These are phyloP conservation scores for Corchorus capsularis DNA, from an alignment of 345 rosid genomes.

Conservation along the genomic window DNA sequence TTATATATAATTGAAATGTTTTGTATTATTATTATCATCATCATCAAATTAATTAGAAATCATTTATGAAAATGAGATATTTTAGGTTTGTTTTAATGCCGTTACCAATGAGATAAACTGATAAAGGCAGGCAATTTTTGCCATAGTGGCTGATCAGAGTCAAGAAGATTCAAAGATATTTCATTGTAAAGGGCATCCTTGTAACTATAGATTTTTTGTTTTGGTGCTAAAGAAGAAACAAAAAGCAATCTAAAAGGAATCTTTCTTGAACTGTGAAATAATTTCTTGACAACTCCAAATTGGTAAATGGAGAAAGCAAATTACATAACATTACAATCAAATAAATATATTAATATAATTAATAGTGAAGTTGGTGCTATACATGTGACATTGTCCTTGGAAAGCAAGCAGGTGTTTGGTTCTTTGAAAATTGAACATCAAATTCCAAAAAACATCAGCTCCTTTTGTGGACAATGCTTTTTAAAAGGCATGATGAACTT, in stretches of 20 bases:
- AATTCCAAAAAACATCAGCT: neutral
- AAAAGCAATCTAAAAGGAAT: constrained; percentile 16
- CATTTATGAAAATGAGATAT: too few relatives aligned
- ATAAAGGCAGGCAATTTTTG: neutral
- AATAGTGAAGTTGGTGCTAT: neutral
- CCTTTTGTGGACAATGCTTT: neutral
- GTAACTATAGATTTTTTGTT: neutral
- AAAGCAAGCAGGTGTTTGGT: neutral
- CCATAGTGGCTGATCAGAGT: neutral
- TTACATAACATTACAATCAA: neutral
- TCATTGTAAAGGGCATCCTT: neutral
- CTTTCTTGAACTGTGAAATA: constrained; percentile 26
- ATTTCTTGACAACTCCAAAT: constrained; percentile 2
- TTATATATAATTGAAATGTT: too few relatives aligned
- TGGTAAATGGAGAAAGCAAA: neutral
- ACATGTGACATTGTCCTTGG: constrained; percentile 28
- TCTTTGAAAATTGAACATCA: neutral
- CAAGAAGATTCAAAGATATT: neutral
- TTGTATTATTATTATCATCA: too few relatives aligned
- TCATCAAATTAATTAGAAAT: too few relatives aligned
- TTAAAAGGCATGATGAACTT: neutral
- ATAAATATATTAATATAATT: neutral
- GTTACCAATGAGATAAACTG: neutral
- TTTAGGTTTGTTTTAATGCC: neutral
- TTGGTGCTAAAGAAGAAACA: neutral